phyloP scores from a whole-genome alignment of 345 rosid species.

The Citrus sp. region DNA sequence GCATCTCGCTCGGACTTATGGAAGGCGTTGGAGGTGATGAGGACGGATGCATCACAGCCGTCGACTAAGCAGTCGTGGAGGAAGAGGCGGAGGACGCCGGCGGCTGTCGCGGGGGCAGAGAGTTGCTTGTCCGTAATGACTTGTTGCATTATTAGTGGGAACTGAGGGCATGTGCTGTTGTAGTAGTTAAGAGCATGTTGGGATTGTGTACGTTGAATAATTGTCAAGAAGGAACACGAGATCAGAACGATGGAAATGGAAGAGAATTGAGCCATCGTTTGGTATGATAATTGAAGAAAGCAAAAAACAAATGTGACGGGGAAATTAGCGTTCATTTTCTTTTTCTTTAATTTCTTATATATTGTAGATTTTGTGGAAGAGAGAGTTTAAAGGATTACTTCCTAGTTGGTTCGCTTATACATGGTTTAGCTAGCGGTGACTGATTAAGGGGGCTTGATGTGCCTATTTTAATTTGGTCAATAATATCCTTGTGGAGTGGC shows the following conservation, averaged over 20 bases:
- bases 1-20: slow-evolving; percentile 61
- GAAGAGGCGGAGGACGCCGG: slow-evolving; percentile 63
- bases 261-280: not conserved
- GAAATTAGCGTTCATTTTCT: no score
- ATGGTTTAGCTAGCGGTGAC: not conserved
- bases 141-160: slow-evolving; percentile 36
- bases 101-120: slow-evolving; percentile 61
- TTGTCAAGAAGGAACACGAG: not conserved
- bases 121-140: slow-evolving; percentile 49
- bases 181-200: slow-evolving; percentile 37
- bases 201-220: slow-evolving; percentile 14
- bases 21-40: slow-evolving; percentile 55
- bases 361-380: slow-evolving; percentile 11
- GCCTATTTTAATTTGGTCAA: no score
- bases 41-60: slow-evolving; percentile 69
- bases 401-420: not conserved
- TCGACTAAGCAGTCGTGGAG: slow-evolving; percentile 76
- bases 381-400: slow-evolving; percentile 23
- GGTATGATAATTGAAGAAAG: no score
- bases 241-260: slow-evolving; percentile 13
- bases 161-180: slow-evolving; percentile 52
- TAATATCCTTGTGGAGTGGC: no score
- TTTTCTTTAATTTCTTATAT: no score
- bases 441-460: no score
- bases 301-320: no score